These are phyloP conservation scores for Canavalia gladiata DNA, from an alignment of 306 rosid species.

Conservation along the genomic window DNA sequence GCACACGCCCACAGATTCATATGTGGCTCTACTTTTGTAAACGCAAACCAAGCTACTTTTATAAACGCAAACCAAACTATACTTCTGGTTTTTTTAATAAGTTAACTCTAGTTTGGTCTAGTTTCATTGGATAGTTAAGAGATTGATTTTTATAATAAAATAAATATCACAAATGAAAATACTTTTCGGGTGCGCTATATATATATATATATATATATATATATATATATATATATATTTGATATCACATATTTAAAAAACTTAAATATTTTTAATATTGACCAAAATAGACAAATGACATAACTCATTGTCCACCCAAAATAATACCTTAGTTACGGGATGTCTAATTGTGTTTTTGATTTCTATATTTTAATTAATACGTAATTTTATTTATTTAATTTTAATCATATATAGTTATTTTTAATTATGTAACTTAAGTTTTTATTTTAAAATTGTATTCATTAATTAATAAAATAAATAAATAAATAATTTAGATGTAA, in stretches of 20 bases:
- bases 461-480: no score
- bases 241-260: not conserved
- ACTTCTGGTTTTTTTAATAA: not conserved
- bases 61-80: not conserved
- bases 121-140: not conserved
- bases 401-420: no score
- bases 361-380: no score
- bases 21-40: not conserved
- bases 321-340: not conserved
- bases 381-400: no score
- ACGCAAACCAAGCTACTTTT: conserved; percentile 1
- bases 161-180: not conserved
- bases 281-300: not conserved
- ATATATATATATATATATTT: no score
- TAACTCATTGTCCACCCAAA: not conserved
- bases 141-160: not conserved
- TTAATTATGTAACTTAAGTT: no score
- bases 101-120: no score
- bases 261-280: not conserved
- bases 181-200: no score
- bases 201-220: no score
- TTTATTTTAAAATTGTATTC: no score
- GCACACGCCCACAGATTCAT: conserved; percentile 9
- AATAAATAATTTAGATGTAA: no score
- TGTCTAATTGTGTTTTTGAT: no score